phyloP scores from a whole-genome alignment of 108 stramenopile species.

The Fistulifera pelliculosa region DNA sequence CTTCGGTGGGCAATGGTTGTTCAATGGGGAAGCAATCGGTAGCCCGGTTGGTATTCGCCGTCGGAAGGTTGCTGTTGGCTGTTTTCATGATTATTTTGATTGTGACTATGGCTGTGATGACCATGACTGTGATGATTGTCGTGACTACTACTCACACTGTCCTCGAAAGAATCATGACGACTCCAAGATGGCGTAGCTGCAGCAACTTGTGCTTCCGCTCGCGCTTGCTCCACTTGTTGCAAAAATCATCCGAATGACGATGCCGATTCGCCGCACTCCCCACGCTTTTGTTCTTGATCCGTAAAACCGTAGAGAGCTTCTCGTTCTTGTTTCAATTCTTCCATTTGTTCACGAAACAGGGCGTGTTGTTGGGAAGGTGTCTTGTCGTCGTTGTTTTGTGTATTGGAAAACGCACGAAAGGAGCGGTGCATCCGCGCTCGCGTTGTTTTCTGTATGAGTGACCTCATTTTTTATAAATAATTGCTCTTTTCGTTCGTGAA shows the following conservation, averaged over 20 bases:
- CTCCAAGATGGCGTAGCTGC: not conserved
- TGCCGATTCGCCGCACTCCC: slow-evolving; percentile 20
- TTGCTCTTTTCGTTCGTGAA: too few species aligned
- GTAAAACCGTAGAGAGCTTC: slow-evolving; percentile 60
- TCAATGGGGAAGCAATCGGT: too few species aligned
- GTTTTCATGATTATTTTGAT: not conserved
- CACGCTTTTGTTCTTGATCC: slow-evolving; percentile 55
- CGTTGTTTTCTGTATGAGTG: too few species aligned
- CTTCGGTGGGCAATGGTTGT: not conserved
- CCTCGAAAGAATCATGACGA: not conserved
- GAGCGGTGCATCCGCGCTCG: too few species aligned
- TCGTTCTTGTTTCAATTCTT: slow-evolving; percentile 45
- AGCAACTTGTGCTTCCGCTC: slow-evolving; percentile 8
- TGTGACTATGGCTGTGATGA: not conserved
- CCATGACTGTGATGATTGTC: not conserved
- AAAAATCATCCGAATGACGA: slow-evolving; percentile 5
- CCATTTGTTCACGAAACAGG: slow-evolving; percentile 21
- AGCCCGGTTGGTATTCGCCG: not conserved
- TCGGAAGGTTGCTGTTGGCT: slow-evolving; percentile 4
- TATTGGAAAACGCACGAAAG: too few species aligned
- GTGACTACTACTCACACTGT: not conserved
- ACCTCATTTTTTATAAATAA: too few species aligned
- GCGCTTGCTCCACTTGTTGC: slow-evolving; percentile 14
- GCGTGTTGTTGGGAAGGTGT: slow-evolving; percentile 3
- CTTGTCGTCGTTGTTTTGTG: slow-evolving; percentile 7